Evolutionary conservation across 345 rosid genomes (phyloP), one percentile per base, ranked within the genome.

Genomic region (Eucalyptus fibrosa): DNA sequence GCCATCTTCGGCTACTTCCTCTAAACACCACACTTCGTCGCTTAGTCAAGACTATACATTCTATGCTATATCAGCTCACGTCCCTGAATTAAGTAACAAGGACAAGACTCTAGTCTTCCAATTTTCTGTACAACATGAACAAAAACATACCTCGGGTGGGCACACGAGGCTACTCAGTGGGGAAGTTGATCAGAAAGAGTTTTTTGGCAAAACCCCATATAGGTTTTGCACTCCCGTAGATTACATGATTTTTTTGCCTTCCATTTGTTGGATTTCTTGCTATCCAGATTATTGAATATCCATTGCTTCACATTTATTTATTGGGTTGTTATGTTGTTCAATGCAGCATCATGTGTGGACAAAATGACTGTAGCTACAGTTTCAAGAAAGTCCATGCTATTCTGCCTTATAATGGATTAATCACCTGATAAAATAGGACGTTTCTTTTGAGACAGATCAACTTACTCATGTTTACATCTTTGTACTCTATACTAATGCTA

Each of bases 351-450:
- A 98, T 98, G 99, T 97, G 97, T 95, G 99, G 99, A 62, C 99
- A 98, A 1, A 98, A 97, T 94, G 95, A 97, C 77, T 95, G 99
- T 92, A 99, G 99, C 86, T 95, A 95, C 94, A 95, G 95, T 92
- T 97, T 99, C 26, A 98, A 97, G 95, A 98, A 98, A 94, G 99
- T 98, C 30, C 99, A 97, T 91, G 97, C 99, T 59, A 98, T 98
- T 92, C 97, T 98, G 72, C 95, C 88, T 91, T 95, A 97, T 50
- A 50, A 96, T 34, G 97, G 80, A 14, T 65, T 34, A 98, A 98
- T 94, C 94, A 96, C 90, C 88, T 96, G 93, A 95, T 97, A 93
- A 98, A 98, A 94, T 95, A 97, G 97, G 99, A 98, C 17, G 99
- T 98, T 81, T 96, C 98, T 42, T 42, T 97, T 98, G 98, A 98